Evolutionary conservation across 768 basidiomycete genomes (phyloP).

Genomic region (Pisolithus albus): DNA sequence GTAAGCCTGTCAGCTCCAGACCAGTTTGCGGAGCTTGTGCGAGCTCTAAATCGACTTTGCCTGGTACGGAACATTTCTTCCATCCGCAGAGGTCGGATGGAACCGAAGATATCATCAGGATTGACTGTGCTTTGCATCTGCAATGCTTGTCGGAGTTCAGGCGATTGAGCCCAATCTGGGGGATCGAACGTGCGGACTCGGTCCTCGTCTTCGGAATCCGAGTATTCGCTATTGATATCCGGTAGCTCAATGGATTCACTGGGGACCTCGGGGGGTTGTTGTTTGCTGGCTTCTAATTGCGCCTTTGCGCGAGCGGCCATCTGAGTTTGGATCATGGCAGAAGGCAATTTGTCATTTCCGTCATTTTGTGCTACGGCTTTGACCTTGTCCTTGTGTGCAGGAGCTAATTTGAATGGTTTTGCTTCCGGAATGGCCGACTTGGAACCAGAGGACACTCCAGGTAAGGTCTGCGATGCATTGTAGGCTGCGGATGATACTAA

Average conservation of each 20-base stretch:
- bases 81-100: conserved; percentile 80
- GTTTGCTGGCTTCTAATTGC: conserved; percentile 53
- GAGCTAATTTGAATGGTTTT: conserved; percentile 32
- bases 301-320: conserved; percentile 69
- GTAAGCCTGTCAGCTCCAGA: conserved; percentile 85
- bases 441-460: conserved; percentile 21
- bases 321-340: conserved; percentile 55
- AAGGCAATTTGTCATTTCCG: conserved; percentile 47
- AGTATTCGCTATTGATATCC: conserved; percentile 95
- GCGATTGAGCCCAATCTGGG: conserved; percentile 89
- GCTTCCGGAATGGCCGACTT: conserved; percentile 26
- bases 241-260: conserved; percentile 88
- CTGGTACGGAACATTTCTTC: conserved; percentile 85
- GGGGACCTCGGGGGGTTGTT: conserved; percentile 42
- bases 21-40: conserved; percentile 96
- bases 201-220: conserved; percentile 90
- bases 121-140: conserved; percentile 80
- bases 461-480: conserved; percentile 32
- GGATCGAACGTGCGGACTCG: conserved; percentile 65
- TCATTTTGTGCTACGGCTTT: conserved; percentile 44
- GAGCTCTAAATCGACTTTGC: conserved; percentile 76
- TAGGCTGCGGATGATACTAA: conserved; percentile 34
- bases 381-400: conserved; percentile 41
- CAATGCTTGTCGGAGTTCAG: conserved; percentile 73
- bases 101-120: conserved; percentile 89